Evolutionary conservation across 2,329 filamentous ascomycete genomes (phyloP).

Genomic region (Mycosphaerella sp.): DNA sequence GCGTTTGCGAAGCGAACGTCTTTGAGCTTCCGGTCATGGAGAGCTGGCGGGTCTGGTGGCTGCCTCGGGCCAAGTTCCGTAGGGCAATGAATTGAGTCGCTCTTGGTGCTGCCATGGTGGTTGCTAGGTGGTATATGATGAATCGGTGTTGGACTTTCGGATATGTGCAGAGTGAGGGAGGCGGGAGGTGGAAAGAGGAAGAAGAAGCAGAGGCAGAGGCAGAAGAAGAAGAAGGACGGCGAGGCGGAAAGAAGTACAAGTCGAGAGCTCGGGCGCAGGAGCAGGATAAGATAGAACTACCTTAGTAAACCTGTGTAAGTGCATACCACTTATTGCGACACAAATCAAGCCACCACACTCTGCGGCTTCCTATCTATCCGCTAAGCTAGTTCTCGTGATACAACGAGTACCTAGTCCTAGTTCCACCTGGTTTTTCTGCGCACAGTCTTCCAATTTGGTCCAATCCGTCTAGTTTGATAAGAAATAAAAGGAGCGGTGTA

Average conservation of each 20-base stretch:
- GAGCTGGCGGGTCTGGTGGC: conserved; percentile 44
- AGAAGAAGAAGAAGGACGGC: not conserved
- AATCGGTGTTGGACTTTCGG: not conserved
- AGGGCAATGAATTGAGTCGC: conserved; percentile 40
- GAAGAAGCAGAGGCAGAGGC: too few species aligned
- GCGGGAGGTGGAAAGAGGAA: too few species aligned
- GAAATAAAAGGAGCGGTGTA: conserved; percentile 1
- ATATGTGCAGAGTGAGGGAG: not conserved
- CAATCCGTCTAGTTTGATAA: not conserved
- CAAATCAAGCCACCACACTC: not conserved
- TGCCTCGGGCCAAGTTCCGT: conserved; percentile 35
- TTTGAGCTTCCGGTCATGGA: conserved; percentile 54
- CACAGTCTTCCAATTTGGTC: too few species aligned
- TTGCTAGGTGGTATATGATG: not conserved
- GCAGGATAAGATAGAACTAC: too few species aligned
- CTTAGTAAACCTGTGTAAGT: too few species aligned
- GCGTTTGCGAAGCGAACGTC: conserved; percentile 48
- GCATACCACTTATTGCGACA: not conserved
- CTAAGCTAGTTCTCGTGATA: too few species aligned
- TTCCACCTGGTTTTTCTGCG: too few species aligned
- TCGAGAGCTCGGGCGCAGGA: not conserved
- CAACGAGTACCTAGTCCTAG: too few species aligned
- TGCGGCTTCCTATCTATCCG: conserved; percentile 3
- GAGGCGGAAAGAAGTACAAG: not conserved
- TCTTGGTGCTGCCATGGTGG: conserved; percentile 40